phyloP scores from a whole-genome alignment of 2,329 filamentous ascomycete species.

The Aspergillus transmontanensis region DNA sequence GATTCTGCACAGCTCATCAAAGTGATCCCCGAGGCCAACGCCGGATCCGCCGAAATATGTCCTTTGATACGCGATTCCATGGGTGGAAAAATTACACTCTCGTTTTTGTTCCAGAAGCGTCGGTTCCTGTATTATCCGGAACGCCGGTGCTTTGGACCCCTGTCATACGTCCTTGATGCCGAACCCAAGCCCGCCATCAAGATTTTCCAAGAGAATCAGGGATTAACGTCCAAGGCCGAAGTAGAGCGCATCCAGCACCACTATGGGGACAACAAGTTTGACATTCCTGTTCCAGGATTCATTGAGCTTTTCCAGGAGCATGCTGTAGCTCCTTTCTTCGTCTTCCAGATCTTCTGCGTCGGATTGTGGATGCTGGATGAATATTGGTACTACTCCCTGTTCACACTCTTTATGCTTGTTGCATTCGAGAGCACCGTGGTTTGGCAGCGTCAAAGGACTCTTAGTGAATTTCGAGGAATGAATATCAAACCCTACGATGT shows the following conservation, averaged over 20 bases:
- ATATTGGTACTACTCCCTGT: slow-evolving; percentile 99
- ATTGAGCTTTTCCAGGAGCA: slow-evolving; percentile 97
- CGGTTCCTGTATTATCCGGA: slow-evolving; percentile 82
- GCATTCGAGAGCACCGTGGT: slow-evolving; percentile 98
- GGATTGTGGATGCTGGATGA: slow-evolving; percentile 98
- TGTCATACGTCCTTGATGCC: slow-evolving; percentile 80
- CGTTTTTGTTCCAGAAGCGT: slow-evolving; percentile 97
- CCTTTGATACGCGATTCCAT: slow-evolving; percentile 73
- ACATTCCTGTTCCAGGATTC: slow-evolving; percentile 96
- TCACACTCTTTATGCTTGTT: slow-evolving; percentile 98
- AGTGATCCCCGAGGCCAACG: slow-evolving; percentile 85
- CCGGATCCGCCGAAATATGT: slow-evolving; percentile 87
- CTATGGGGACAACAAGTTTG: slow-evolving; percentile 94
- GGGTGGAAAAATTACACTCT: slow-evolving; percentile 73
- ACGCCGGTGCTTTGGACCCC: slow-evolving; percentile 74
- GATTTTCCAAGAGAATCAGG: slow-evolving; percentile 77
- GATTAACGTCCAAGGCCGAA: slow-evolving; percentile 73
- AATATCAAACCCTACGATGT: slow-evolving; percentile 98
- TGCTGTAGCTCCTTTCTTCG: slow-evolving; percentile 97
- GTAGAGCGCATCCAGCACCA: slow-evolving; percentile 81
- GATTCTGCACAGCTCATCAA: slow-evolving; percentile 84
- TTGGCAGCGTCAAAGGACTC: slow-evolving; percentile 94
- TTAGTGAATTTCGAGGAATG: slow-evolving; percentile 98
- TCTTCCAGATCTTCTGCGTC: slow-evolving; percentile 98
- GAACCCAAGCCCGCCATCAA: slow-evolving; percentile 80